Conservation (phyloP, 441 rosid species). For the Jatropha podagrica region DNA sequence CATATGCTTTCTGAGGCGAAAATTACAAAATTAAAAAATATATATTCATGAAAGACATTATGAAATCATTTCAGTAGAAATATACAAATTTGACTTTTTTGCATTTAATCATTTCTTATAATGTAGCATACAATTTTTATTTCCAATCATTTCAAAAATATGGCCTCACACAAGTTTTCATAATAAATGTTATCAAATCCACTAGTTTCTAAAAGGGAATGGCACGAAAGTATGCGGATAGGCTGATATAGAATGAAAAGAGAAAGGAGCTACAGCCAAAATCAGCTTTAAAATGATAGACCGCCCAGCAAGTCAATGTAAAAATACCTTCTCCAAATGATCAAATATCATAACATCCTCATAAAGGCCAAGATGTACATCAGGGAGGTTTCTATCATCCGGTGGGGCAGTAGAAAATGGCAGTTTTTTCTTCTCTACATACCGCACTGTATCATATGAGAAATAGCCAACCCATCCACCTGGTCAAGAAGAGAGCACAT, state of each 20-base stretch:
- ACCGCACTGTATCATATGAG: conserved; percentile 92
- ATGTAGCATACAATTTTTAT: background rate
- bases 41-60: background rate
- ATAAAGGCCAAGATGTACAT: conserved; percentile 90
- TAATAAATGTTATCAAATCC: background rate
- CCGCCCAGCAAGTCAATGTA: background rate
- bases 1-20: conserved; percentile 69
- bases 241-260: background rate
- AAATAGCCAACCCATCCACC: conserved; percentile 99
- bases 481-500: conserved; percentile 33
- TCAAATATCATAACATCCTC: conserved; percentile 84
- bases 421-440: conserved; percentile 80
- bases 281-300: conserved; percentile 1
- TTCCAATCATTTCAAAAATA: background rate
- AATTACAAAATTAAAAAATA: background rate
- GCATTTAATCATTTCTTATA: background rate
- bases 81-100: background rate
- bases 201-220: background rate
- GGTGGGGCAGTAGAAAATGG: conserved; percentile 67
- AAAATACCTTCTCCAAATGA: conserved; percentile 79
- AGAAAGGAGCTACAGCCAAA: background rate
- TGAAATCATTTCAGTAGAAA: background rate
- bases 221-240: conserved; percentile 1
- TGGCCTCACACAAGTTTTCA: background rate
- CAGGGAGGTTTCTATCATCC: conserved; percentile 92